Evolutionary conservation across 768 basidiomycete species (phyloP), one percentile per base, ranked within the genome.

Genomic region (Mrakia hoshinonis): DNA sequence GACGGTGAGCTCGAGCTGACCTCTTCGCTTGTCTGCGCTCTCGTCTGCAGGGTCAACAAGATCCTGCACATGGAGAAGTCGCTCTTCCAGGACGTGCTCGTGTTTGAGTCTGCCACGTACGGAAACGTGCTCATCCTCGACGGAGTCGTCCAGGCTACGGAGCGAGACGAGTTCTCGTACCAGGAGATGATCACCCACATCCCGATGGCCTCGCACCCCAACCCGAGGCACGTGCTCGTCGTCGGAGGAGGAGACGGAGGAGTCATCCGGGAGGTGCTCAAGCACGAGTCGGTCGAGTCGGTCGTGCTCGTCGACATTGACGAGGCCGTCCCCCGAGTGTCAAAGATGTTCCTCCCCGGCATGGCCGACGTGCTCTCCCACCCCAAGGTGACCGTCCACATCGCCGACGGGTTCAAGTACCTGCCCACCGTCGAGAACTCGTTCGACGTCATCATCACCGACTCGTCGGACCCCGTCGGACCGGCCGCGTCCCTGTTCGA

Each of bases 131-230:
- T 99, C 69, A 87, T 94, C 24, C 86, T 99, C 38, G 95, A 99
- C 78, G 91, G 92, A 67, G 92, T 89, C 68, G 90, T 99, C 75
- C 95, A 99, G 80, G 92, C 90, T 82, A 96, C 94, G 1, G 96
- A 99, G 81, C 87, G 94, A 60, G 96, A 99, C 78, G 96, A 99
- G 81, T 99, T 99, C 81, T 93, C 94, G 92, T 92, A 98, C 81
- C 93, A 97, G 78, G 95, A 99, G 82, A 96, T 98, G 95, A 98
- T 99, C 77, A 85, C 95, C 6, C 95, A 98, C 81, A 82, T 99
- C 67, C 96, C 96, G n/a, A 84, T 98, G 74, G 88, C 91, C 15
- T 92, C 88, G 73, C 96, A 99, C 81, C 95, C 96, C 29, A 90
- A 96, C 83, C 96, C 95, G 0, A 89, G 90, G 81, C 87, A 89